Percentiles rank a stretch among this genome's conserved stretches.
phyloP scores from a whole-genome alignment of 1,139 yeast genomes.

The Yamadazyma dendronema region DNA sequence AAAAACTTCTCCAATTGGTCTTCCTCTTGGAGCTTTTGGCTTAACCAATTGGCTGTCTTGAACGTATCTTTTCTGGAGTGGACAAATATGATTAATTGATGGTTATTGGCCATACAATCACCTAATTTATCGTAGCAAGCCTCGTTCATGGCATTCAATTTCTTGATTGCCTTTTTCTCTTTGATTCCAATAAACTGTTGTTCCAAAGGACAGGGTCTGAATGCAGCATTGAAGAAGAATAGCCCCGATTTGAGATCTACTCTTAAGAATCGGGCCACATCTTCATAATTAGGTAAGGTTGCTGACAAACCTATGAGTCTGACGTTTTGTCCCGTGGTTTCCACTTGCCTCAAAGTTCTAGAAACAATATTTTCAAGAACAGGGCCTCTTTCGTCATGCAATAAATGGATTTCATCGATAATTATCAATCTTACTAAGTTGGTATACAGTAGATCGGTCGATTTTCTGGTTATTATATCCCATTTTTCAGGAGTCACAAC shows the following conservation, averaged over 20 bases:
- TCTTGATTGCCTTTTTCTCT: constrained; percentile 79
- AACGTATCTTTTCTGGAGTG: constrained; percentile 92
- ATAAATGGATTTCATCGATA: constrained; percentile 88
- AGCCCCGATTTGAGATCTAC: constrained; percentile 61
- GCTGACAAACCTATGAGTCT: constrained; percentile 90
- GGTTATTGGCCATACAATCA: constrained; percentile 56
- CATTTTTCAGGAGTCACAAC: constrained; percentile 98
- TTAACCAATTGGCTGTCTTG: constrained; percentile 75
- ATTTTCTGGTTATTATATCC: constrained; percentile 93
- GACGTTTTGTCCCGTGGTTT: constrained; percentile 43
- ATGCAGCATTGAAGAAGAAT: constrained; percentile 79
- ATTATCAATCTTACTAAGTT: constrained; percentile 70
- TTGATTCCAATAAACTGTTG: constrained; percentile 88
- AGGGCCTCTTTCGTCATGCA: constrained; percentile 96
- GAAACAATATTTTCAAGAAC: constrained; percentile 87
- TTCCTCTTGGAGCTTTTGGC: constrained; percentile 58
- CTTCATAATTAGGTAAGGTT: constrained; percentile 85
- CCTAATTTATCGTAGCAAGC: constrained; percentile 83
- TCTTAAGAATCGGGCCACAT: constrained; percentile 79
- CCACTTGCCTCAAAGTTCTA: constrained; percentile 56
- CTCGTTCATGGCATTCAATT: constrained; percentile 80
- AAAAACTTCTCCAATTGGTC: constrained; percentile 49
- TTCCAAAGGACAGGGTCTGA: constrained; percentile 88
- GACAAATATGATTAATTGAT: constrained; percentile 85
- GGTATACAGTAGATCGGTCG: constrained; percentile 58